Evolutionary conservation across 2,329 filamentous ascomycete species (phyloP).

Genomic region (Blastomyces silverae): DNA sequence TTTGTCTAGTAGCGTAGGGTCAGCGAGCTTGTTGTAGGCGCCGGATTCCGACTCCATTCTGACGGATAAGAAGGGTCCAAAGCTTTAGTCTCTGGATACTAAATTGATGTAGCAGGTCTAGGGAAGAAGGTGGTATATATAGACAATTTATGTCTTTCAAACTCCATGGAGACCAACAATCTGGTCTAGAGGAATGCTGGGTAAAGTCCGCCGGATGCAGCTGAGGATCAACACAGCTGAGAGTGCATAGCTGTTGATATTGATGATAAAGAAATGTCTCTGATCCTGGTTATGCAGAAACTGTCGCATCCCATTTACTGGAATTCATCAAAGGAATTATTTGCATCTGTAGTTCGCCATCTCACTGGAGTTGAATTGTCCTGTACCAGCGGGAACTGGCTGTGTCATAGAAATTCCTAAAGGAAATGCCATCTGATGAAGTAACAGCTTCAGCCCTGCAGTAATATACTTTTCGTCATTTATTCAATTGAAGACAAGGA

Average conservation of each 20-base stretch:
- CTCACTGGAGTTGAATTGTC: background rate
- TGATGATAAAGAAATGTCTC: too few relatives aligned
- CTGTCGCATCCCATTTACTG: background rate
- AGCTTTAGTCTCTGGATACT: background rate
- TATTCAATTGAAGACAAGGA: background rate
- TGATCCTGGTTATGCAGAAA: too few relatives aligned
- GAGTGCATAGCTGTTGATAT: too few relatives aligned
- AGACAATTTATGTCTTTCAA: background rate
- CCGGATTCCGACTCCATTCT: conserved; percentile 8
- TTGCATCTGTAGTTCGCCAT: background rate
- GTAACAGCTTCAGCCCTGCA: background rate
- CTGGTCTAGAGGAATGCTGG: too few relatives aligned
- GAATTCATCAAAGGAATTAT: background rate
- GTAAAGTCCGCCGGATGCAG: too few relatives aligned
- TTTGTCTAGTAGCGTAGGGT: conserved; percentile 27
- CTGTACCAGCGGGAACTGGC: background rate
- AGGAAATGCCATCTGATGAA: background rate
- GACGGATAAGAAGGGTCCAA: background rate
- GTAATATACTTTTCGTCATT: background rate
- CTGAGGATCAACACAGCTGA: too few relatives aligned
- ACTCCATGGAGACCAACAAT: background rate
- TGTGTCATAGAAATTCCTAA: background rate
- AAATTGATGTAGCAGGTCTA: background rate
- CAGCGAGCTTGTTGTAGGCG: conserved; percentile 35
- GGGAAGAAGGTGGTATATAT: background rate